Conservation (phyloP, 441 rosid genomes). For the Hura crepitans region DNA sequence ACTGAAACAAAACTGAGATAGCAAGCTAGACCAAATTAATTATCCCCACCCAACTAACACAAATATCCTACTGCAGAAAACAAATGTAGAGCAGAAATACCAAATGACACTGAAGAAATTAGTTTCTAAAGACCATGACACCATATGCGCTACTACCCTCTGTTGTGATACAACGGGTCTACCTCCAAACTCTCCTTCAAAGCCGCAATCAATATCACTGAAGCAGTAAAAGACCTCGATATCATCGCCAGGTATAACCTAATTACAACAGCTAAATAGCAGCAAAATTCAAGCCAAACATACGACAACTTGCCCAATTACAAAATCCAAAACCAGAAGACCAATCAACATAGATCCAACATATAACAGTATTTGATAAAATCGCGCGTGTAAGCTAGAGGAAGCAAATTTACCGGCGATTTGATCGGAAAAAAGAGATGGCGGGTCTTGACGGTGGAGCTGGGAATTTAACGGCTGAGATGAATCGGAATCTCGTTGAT, state of each 20-base stretch:
- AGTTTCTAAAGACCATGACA: neutral
- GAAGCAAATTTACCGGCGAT: slow-evolving; percentile 31
- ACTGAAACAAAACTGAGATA: neutral
- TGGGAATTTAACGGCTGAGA: slow-evolving; percentile 25
- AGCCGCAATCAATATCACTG: too few species aligned
- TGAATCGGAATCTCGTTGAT: slow-evolving; percentile 22
- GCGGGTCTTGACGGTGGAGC: neutral
- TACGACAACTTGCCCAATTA: neutral
- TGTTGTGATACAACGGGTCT: too few species aligned
- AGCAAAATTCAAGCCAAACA: neutral
- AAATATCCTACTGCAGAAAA: too few species aligned
- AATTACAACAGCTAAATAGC: too few species aligned
- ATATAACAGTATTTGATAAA: too few species aligned
- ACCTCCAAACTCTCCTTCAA: too few species aligned
- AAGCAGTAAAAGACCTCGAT: too few species aligned
- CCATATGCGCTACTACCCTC: neutral
- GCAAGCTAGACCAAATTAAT: neutral
- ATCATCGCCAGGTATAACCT: too few species aligned
- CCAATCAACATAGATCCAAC: too few species aligned
- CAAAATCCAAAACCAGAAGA: neutral
- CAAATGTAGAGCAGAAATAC: too few species aligned
- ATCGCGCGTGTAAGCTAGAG: too few species aligned
- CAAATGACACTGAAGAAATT: too few species aligned
- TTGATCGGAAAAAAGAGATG: slow-evolving; percentile 29
- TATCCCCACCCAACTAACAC: neutral